Conservation (phyloP, 1,284 basidiomycete genomes). For the Leccinum pachyderme region DNA sequence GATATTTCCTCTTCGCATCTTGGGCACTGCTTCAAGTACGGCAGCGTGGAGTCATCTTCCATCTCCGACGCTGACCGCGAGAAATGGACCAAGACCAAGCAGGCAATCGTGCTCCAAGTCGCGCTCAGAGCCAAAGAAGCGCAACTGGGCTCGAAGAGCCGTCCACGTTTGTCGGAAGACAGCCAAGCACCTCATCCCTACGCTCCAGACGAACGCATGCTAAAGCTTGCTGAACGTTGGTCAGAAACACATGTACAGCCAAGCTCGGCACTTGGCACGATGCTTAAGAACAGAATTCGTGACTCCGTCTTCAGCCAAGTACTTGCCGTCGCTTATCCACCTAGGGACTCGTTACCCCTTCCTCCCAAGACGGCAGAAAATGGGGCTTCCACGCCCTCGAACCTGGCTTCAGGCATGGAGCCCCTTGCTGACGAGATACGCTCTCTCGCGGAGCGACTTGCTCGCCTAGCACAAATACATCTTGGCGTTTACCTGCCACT, state of each 20-base stretch:
- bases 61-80: conserved; percentile 40
- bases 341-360: conserved; percentile 35
- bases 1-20: conserved; percentile 66
- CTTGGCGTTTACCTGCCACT: conserved; percentile 69
- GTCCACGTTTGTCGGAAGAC: conserved; percentile 12
- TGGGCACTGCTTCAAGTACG: conserved; percentile 51
- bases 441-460: conserved; percentile 63
- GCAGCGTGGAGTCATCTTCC: conserved; percentile 20
- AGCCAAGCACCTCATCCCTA: conserved; percentile 22
- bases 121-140: conserved; percentile 57
- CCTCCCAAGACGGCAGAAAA: conserved; percentile 23
- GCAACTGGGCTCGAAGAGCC: conserved; percentile 22
- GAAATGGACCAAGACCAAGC: conserved; percentile 49
- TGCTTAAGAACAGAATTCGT: conserved; percentile 62
- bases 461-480: conserved; percentile 69
- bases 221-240: conserved; percentile 64
- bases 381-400: conserved; percentile 18
- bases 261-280: conserved; percentile 51
- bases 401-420: conserved; percentile 58
- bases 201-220: conserved; percentile 48
- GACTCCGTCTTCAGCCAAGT: conserved; percentile 65
- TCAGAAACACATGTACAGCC: conserved; percentile 56
- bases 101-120: conserved; percentile 65
- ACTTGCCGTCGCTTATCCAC: conserved; percentile 48
- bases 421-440: conserved; percentile 67